Evolutionary conservation across 371 early-diverging fungal species (phyloP).

Genomic region (Mucor circinelloides): DNA sequence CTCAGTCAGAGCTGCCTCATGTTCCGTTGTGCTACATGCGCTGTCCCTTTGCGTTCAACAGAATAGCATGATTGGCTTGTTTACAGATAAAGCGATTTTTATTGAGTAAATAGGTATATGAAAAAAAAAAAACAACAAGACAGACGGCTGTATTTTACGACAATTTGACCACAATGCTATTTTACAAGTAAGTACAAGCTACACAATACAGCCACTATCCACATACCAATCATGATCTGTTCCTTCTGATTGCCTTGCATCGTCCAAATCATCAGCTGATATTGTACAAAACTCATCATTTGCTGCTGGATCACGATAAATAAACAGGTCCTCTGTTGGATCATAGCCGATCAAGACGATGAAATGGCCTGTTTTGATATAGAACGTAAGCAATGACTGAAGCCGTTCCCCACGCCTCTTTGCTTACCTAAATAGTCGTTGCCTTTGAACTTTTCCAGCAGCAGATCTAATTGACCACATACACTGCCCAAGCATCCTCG

Average conservation of each 20-base stretch:
- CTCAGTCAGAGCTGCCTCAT: slow-evolving; percentile 10
- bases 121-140: not conserved
- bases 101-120: too few relatives aligned
- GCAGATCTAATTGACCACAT: slow-evolving; percentile 45
- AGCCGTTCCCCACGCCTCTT: too few relatives aligned
- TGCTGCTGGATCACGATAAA: slow-evolving; percentile 77
- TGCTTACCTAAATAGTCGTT: slow-evolving; percentile 50
- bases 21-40: slow-evolving; percentile 9
- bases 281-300: slow-evolving; percentile 62
- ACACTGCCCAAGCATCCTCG: slow-evolving; percentile 40
- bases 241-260: slow-evolving; percentile 61
- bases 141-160: not conserved
- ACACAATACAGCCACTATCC: not conserved
- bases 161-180: slow-evolving; percentile 20
- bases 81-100: too few relatives aligned
- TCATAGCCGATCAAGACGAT: slow-evolving; percentile 75
- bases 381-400: not conserved
- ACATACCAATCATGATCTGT: slow-evolving; percentile 75
- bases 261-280: slow-evolving; percentile 60
- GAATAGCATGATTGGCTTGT: too few relatives aligned
- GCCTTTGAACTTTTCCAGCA: slow-evolving; percentile 51
- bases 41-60: not conserved
- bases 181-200: not conserved
- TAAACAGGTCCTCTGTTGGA: slow-evolving; percentile 63
- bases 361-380: slow-evolving; percentile 61